phyloP scores from a whole-genome alignment of 2,329 filamentous ascomycete species.

The Phoma sp. region DNA sequence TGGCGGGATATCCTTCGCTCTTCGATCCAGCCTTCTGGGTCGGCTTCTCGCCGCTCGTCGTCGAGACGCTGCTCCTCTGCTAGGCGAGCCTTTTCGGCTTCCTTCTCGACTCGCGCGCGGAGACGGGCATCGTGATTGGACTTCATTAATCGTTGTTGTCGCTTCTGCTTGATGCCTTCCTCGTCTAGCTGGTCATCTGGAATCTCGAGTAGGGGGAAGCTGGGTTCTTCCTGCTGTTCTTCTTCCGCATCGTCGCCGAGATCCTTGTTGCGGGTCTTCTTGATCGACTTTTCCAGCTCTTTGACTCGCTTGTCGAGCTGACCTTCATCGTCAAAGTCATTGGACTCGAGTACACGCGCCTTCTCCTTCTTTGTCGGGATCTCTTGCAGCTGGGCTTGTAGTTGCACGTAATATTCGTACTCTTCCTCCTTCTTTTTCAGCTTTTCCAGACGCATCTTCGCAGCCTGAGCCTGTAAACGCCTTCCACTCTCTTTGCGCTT shows the following conservation, averaged over 20 bases:
- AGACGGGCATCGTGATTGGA: slow-evolving; percentile 92
- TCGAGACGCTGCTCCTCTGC: slow-evolving; percentile 86
- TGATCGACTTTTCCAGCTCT: slow-evolving; percentile 89
- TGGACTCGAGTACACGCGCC: slow-evolving; percentile 77
- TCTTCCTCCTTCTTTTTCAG: slow-evolving; percentile 95
- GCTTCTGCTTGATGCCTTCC: slow-evolving; percentile 86
- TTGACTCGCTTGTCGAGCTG: slow-evolving; percentile 84
- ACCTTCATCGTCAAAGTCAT: slow-evolving; percentile 89
- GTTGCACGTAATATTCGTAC: slow-evolving; percentile 87
- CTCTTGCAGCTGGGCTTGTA: slow-evolving; percentile 71
- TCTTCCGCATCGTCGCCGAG: slow-evolving; percentile 76
- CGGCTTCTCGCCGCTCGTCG: slow-evolving; percentile 79
- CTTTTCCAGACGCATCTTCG: slow-evolving; percentile 95
- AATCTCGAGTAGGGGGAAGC: slow-evolving; percentile 86
- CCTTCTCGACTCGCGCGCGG: slow-evolving; percentile 95
- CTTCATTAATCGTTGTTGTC: slow-evolving; percentile 90
- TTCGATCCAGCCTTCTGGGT: slow-evolving; percentile 85
- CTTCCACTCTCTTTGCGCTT: slow-evolving; percentile 93
- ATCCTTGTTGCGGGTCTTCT: slow-evolving; percentile 90
- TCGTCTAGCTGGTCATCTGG: slow-evolving; percentile 95
- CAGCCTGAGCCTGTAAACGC: slow-evolving; percentile 90
- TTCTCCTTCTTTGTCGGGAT: slow-evolving; percentile 90
- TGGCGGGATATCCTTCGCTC: slow-evolving; percentile 77
- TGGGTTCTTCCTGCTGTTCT: slow-evolving; percentile 76
- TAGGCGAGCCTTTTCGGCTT: slow-evolving; percentile 82